phyloP scores from a whole-genome alignment of 192 early-diverging fungal species.

The Mortierella alpina region DNA sequence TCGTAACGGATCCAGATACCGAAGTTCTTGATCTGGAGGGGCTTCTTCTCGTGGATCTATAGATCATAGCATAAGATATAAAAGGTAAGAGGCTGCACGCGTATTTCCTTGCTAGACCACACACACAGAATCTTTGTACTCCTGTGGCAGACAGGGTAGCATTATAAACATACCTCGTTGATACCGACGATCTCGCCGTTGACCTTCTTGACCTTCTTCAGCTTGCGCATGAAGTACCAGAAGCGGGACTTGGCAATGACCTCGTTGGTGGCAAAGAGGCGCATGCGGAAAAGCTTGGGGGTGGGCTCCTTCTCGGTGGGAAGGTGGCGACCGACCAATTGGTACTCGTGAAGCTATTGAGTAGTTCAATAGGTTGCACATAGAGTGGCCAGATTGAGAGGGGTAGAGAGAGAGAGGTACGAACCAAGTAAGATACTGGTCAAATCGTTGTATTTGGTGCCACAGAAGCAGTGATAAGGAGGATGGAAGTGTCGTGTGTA shows the following conservation, averaged over 20 bases:
- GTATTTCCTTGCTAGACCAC: neutral
- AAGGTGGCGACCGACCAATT: conserved; percentile 94
- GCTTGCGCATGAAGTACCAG: conserved; percentile 99
- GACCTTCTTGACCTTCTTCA: conserved; percentile 99
- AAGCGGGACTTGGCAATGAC: conserved; percentile 99
- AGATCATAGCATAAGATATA: neutral
- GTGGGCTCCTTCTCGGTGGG: conserved; percentile 91
- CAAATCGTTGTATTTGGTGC: conserved; percentile 34
- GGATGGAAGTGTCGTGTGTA: neutral
- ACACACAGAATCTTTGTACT: neutral
- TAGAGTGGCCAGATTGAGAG: conserved; percentile 30
- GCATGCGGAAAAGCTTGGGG: conserved; percentile 89
- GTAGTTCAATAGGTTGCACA: conserved; percentile 28
- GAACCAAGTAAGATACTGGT: conserved; percentile 60
- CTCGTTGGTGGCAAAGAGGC: conserved; percentile 90
- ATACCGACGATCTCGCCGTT: conserved; percentile 97
- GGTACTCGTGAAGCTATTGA: conserved; percentile 66
- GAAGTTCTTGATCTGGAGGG: conserved; percentile 94
- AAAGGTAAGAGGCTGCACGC: neutral
- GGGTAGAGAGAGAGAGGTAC: conserved; percentile 30
- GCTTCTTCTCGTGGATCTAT: conserved; percentile 94
- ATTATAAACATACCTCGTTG: conserved; percentile 86
- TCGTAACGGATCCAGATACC: conserved; percentile 99
- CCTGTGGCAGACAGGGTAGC: neutral
- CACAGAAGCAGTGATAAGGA: neutral